Evolutionary conservation across 129 eudicot genomes (phyloP), one percentile per base, ranked within the genome.

Genomic region (Glebionis coronaria): DNA sequence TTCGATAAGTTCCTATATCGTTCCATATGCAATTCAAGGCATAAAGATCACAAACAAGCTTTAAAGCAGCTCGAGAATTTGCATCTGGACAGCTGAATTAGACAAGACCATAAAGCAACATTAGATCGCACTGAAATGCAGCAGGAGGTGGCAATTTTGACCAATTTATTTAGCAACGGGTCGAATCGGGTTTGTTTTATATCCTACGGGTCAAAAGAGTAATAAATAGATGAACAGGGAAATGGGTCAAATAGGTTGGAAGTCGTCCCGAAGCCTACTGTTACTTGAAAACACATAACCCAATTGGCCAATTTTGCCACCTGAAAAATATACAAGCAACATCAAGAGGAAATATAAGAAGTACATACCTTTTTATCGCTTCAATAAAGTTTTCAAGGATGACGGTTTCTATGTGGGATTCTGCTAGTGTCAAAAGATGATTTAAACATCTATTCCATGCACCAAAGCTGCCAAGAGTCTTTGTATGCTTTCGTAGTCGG

Each of bases 371-470:
- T 42, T 68, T 61, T 4, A 88, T 82, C 14, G 92, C 91, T 71
- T 93, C 80, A 66, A 88, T 86, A 74, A 93, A 93, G 60, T 72
- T 84, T 31, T 83, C 98, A 25, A 88, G 96, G 55, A 93, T 82
- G 62, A 93, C 88, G 9, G 96, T 68, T 82, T 93, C 98, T 70
- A 93, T 82, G 76, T 93, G 98, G 40, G 97, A 93, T 68, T 93
- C 98, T 14, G 98, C 98, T 44, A 93, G 98, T 2, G 97, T 88
- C 82, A 93, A 77, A 21, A 93, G 95, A 69, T 93, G 97, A 86
- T 93, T 93, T 55, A 93, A 84, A 65, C 98, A 93, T 84, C 98
- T 80, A 69, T 93, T 93, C 98, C 98, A 93, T 10, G 95, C 98
- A 63, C 98, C 96, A 75, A 93, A 93, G 61, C 96, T 69, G 15